A percentile compares a stretch with the other conserved stretches of the same genome.
These are phyloP conservation scores for Aspergillus nidulans DNA, from an alignment of 495 filamentous ascomycete species.

Conservation along the genomic window DNA sequence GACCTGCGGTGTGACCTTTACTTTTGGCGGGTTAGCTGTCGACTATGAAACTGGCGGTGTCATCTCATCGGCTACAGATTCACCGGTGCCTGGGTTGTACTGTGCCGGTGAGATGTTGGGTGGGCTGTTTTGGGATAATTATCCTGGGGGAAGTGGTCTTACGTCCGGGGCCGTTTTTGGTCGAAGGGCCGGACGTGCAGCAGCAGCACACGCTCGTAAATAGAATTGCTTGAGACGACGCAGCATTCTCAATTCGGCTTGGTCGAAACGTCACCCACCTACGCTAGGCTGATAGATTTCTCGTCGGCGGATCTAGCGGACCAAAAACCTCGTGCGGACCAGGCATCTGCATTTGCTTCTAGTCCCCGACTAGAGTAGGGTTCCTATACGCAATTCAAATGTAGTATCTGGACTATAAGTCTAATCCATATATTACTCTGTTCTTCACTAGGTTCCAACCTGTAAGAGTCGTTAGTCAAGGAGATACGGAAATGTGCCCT, in stretches of 20 bases:
- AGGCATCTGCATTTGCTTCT: neutral
- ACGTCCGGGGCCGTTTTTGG: constrained; percentile 57
- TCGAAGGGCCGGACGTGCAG: constrained; percentile 40
- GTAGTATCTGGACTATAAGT: neutral
- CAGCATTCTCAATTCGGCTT: neutral
- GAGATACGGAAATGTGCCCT: no score
- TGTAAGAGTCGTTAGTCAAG: no score
- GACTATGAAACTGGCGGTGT: constrained; percentile 37
- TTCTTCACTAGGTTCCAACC: no score
- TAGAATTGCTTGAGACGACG: neutral
- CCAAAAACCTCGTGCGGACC: neutral
- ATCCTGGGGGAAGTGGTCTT: constrained; percentile 59
- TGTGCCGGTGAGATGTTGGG: constrained; percentile 61
- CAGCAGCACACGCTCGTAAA: constrained; percentile 24
- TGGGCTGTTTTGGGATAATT: constrained; percentile 60
- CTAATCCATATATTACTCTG: neutral
- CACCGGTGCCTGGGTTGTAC: constrained; percentile 47
- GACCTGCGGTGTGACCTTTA: constrained; percentile 59
- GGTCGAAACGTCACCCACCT: neutral
- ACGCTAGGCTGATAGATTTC: neutral
- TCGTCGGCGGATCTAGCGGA: neutral
- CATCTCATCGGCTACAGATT: constrained; percentile 40
- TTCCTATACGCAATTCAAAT: neutral
- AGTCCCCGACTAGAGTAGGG: neutral
- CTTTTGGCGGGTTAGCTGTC: constrained; percentile 57